Conservation (phyloP, 2,329 filamentous ascomycete species). For the Alternaria atra region DNA sequence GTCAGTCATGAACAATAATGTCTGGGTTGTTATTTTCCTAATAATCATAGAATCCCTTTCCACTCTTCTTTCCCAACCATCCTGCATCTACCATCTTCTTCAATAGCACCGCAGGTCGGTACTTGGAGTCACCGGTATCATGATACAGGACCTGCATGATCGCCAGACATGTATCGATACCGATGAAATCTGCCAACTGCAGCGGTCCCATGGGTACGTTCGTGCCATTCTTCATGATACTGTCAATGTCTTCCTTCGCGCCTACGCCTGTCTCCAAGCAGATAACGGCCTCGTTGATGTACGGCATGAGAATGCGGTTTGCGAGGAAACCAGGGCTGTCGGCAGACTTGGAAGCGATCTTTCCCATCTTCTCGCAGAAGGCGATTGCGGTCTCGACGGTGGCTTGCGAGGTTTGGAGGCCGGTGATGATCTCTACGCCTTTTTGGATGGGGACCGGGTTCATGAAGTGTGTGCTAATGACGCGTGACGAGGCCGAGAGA, state of each 20-base stretch:
- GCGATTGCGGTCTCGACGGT: constrained; percentile 84
- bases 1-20: too few relatives aligned
- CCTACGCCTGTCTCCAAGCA: constrained; percentile 95
- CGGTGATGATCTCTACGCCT: constrained; percentile 96
- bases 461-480: constrained; percentile 98
- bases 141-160: constrained; percentile 96
- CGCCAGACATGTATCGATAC: constrained; percentile 91
- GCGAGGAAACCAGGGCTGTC: constrained; percentile 95
- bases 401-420: constrained; percentile 84
- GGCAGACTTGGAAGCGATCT: constrained; percentile 84
- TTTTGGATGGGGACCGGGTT: constrained; percentile 97
- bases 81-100: constrained; percentile 97
- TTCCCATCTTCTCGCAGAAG: constrained; percentile 92
- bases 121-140: constrained; percentile 95
- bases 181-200: constrained; percentile 94
- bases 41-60: constrained; percentile 95
- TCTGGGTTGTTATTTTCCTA: neutral
- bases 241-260: constrained; percentile 88
- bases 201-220: constrained; percentile 98
- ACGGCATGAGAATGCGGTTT: constrained; percentile 97
- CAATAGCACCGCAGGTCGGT: constrained; percentile 85
- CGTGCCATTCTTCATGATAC: constrained; percentile 99
- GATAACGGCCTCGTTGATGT: constrained; percentile 97
- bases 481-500: constrained; percentile 81
- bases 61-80: constrained; percentile 97